These are phyloP conservation scores for Fonsecaea erecta DNA, from an alignment of 2,329 filamentous ascomycete genomes.

Conservation along the genomic window DNA sequence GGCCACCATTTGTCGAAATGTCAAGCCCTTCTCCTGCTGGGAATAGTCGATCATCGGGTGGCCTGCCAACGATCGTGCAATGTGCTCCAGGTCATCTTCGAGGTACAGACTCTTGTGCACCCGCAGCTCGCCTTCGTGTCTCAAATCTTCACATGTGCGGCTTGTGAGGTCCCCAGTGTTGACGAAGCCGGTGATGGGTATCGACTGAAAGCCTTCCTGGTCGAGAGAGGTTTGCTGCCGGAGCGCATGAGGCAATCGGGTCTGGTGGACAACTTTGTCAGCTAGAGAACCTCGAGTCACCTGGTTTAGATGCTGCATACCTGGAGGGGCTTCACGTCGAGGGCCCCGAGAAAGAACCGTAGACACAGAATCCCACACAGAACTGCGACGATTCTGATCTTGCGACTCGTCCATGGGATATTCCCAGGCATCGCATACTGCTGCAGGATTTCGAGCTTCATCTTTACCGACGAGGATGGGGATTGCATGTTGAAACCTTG, in stretches of 20 bases:
- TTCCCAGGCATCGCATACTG: conserved; percentile 1
- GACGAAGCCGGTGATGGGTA: conserved; percentile 21
- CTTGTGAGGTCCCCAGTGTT: conserved; percentile 14
- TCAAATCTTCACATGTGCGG: conserved; percentile 23
- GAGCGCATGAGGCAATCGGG: not conserved
- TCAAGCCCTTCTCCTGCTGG: conserved; percentile 7
- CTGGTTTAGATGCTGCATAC: not conserved
- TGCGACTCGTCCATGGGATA: not conserved
- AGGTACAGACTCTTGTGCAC: conserved; percentile 25
- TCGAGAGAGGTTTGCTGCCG: not conserved
- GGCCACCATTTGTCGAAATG: conserved; percentile 7
- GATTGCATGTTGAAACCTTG: not conserved
- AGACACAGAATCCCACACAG: not conserved
- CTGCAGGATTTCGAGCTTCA: not conserved
- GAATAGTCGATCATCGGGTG: conserved; percentile 31
- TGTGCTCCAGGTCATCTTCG: conserved; percentile 28
- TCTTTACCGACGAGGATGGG: not conserved
- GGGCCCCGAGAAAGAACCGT: not conserved
- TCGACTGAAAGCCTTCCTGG: conserved; percentile 2
- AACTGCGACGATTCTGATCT: not conserved
- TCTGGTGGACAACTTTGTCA: not conserved
- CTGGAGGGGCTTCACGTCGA: not conserved
- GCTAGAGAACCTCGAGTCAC: not conserved
- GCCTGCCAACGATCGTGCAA: conserved; percentile 17
- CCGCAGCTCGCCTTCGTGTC: conserved; percentile 16